Conservation (phyloP, 495 filamentous ascomycete species). For the Achaetomiella virescens region DNA sequence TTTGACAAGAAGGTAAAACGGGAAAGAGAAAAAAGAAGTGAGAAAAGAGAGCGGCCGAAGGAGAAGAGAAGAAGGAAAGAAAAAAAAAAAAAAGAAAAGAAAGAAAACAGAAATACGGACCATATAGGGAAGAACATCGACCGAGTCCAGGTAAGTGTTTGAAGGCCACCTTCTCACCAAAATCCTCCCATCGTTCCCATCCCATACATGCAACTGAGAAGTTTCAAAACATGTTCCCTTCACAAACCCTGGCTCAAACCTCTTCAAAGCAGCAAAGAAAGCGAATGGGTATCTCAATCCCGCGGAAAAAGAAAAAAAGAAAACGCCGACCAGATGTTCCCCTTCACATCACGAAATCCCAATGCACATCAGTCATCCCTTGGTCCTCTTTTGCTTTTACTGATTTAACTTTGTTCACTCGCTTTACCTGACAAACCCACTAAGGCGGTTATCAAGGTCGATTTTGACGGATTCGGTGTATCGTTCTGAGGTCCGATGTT, state of each 20-base stretch:
- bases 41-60: not conserved
- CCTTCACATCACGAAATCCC: not conserved
- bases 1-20: not conserved
- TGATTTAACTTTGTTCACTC: not conserved
- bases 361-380: no score
- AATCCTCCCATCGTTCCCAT: no score
- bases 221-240: no score
- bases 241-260: no score
- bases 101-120: not conserved
- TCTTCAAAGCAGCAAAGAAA: not conserved
- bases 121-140: not conserved
- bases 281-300: not conserved
- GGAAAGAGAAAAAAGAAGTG: not conserved
- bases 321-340: not conserved
- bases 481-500: not conserved
- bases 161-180: no score
- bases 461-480: constrained; percentile 5
- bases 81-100: not conserved
- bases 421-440: not conserved
- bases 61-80: not conserved
- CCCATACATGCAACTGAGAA: no score
- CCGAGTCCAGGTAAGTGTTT: no score
- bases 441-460: constrained; percentile 2
- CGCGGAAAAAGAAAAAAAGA: not conserved
- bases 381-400: not conserved